Base-by-base conservation (phyloP, 2,329 filamentous ascomycete genomes). In the Neophaeococcomyces aloes region DNA sequence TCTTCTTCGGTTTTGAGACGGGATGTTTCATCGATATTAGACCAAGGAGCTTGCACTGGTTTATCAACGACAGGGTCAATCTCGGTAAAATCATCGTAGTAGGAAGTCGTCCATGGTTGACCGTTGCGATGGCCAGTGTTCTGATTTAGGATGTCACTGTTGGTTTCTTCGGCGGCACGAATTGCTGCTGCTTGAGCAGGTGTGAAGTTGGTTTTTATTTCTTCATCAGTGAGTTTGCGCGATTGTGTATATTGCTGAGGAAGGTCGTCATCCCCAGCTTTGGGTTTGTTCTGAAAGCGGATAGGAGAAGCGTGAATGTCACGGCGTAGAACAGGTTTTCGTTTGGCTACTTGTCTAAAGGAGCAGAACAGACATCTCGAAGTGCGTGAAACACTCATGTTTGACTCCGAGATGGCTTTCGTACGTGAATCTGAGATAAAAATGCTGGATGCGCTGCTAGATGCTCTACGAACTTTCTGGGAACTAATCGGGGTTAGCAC, bases 71-170 rank as follows among this genome's bases (percentile, higher is more conserved):
- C 71, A 42, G 86, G 85, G 57, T 86, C 77, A 50, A 89, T 74
- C 45, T 75, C 74, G 47, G 82, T 77, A 57, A 94, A 83, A 62
- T 94, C 86, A 61, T 95, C 87, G 44, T 89, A 66, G 62, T 94
- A 91, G 48, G 76, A 70, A 38, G 88, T 68, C 42, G 71, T 70
- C 70, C 85, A 83, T 79, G 74, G 60, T 72, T 48, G 86, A 79
- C 54, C 84, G 63, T 33, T 77, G 72, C 52, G 29, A 32, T 70
- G 44, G 36, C 15, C 46, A 41, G 32, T 81, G 71, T 59, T 61
- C 63, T 96, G 86, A 52, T 78, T 70, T 7, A 41, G 34, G 33
- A 19, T 11, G 7, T 81, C 68, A 58, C 83, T 74, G 60, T 95
- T 79, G 53, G 83, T 78, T 48, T 74, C 68, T 65, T 95, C 88